phyloP scores from a whole-genome alignment of 2,329 filamentous ascomycete species.

The Phyllosticta ampelicida region DNA sequence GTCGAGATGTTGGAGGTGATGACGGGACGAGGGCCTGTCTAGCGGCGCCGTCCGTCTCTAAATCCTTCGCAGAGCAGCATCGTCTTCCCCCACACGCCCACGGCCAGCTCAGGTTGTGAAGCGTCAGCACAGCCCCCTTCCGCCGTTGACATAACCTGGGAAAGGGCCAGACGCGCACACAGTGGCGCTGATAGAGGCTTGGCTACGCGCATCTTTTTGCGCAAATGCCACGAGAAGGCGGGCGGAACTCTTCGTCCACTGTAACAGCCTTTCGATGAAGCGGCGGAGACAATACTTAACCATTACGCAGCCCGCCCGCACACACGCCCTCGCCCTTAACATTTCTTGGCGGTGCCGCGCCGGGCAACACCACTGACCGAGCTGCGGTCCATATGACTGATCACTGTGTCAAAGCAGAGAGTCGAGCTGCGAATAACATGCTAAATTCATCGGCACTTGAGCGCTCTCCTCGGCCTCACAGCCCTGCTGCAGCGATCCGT shows the following conservation, averaged over 20 bases:
- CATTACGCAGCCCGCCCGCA: background rate
- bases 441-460: background rate
- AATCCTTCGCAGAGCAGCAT: background rate
- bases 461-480: background rate
- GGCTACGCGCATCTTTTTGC: background rate
- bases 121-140: background rate
- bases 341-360: background rate
- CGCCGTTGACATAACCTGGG: constrained; percentile 4
- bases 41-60: background rate
- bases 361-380: background rate
- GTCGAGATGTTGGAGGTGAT: background rate
- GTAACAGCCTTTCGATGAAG: background rate
- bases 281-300: background rate
- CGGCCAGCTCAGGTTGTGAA: constrained; percentile 5
- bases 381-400: background rate
- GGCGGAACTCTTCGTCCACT: background rate
- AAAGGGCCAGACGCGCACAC: constrained; percentile 6
- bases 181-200: constrained; percentile 4
- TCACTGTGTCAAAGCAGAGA: background rate
- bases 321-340: background rate
- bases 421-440: background rate
- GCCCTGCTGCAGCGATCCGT: background rate
- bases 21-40: background rate
- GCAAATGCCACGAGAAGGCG: background rate
- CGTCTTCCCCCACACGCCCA: background rate